Evolutionary conservation across 495 filamentous ascomycete genomes (phyloP).

Genomic region (Tuber brumale): DNA sequence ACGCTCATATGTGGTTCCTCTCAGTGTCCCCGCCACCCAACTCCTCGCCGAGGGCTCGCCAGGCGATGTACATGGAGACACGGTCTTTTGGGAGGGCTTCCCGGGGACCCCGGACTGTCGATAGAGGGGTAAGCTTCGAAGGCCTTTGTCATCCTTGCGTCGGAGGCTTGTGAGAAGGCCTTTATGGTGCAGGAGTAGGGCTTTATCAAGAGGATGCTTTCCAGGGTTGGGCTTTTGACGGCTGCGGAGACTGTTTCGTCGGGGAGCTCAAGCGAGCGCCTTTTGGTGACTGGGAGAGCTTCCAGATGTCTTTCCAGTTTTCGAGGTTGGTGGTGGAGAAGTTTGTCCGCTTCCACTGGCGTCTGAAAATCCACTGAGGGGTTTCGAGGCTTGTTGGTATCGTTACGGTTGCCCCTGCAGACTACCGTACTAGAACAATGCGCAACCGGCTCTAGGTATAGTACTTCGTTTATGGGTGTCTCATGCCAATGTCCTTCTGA

Average conservation of each 20-base stretch:
- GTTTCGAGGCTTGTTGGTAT: background rate
- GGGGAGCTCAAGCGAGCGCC: slow-evolving; percentile 41
- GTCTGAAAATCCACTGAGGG: background rate
- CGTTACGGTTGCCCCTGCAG: background rate
- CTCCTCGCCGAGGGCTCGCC: slow-evolving; percentile 51
- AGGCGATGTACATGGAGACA: slow-evolving; percentile 45
- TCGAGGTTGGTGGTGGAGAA: slow-evolving; percentile 46
- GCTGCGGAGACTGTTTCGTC: slow-evolving; percentile 41
- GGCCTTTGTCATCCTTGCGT: slow-evolving; percentile 35
- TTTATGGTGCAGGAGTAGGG: slow-evolving; percentile 41
- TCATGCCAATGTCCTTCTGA: background rate
- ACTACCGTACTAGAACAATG: background rate
- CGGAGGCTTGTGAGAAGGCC: slow-evolving; percentile 41
- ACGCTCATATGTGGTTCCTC: slow-evolving; percentile 49
- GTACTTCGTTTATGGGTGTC: background rate
- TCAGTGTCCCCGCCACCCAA: slow-evolving; percentile 48
- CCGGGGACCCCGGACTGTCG: slow-evolving; percentile 35
- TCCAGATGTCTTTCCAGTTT: slow-evolving; percentile 45
- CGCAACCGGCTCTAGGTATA: background rate
- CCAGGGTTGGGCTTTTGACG: background rate
- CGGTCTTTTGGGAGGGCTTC: slow-evolving; percentile 44
- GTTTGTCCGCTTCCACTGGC: slow-evolving; percentile 20
- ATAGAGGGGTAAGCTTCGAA: slow-evolving; percentile 44
- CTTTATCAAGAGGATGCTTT: slow-evolving; percentile 43
- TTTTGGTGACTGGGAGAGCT: slow-evolving; percentile 39